A percentile compares a stretch with the other conserved stretches of the same genome.
phyloP scores from a whole-genome alignment of 2,329 filamentous ascomycete species.

The Colletotrichum plurivorum region DNA sequence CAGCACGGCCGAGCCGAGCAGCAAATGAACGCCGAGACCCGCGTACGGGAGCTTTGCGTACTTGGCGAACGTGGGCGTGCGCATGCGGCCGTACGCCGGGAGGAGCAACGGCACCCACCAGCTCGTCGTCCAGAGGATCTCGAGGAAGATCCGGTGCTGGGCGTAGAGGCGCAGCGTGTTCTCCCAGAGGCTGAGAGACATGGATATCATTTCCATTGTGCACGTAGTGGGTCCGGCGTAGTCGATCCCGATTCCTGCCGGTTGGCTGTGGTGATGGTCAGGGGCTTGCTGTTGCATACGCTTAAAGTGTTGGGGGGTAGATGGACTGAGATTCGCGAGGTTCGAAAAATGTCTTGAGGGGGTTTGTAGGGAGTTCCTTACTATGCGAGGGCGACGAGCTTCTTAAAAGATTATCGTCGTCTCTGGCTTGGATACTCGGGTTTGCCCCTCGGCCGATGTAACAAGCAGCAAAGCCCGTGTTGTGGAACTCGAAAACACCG shows the following conservation, averaged over 20 bases:
- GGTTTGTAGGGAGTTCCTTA: no score
- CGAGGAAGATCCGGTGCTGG: constrained; percentile 18
- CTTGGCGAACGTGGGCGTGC: constrained; percentile 12
- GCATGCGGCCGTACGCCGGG: not conserved
- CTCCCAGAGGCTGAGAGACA: constrained; percentile 12
- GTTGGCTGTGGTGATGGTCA: not conserved
- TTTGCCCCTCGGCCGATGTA: no score
- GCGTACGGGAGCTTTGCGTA: constrained; percentile 8
- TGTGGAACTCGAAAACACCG: no score
- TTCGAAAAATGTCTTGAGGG: no score
- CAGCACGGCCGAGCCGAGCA: constrained; percentile 4
- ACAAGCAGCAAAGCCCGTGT: no score
- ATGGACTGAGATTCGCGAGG: constrained; percentile 1
- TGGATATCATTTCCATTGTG: not conserved
- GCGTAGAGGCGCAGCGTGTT: constrained; percentile 2
- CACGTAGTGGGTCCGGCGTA: constrained; percentile 2
- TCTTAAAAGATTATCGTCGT: no score
- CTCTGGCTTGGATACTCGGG: no score
- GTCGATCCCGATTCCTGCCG: not conserved
- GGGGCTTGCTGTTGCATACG: constrained; percentile 8
- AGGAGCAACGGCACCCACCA: constrained; percentile 7
- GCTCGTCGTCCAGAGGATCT: constrained; percentile 15
- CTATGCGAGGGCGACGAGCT: no score
- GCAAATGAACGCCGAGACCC: constrained; percentile 15
- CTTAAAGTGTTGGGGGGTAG: constrained; percentile 4